phyloP scores from a whole-genome alignment of 2,329 filamentous ascomycete genomes.

The Sporothrix humicola region DNA sequence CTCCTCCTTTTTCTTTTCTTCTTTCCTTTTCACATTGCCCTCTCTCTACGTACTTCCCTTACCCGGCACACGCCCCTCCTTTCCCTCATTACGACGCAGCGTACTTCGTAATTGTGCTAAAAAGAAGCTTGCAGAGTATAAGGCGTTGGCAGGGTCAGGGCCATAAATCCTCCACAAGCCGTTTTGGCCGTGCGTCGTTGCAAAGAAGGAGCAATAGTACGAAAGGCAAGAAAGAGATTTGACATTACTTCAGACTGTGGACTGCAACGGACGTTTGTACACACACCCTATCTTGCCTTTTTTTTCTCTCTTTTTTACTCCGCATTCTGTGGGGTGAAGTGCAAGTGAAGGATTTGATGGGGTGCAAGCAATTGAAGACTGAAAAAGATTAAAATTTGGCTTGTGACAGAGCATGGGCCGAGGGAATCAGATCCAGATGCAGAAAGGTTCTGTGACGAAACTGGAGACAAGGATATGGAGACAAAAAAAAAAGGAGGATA shows the following conservation, averaged over 20 bases:
- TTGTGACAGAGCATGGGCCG: conserved; percentile 27
- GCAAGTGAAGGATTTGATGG: background rate
- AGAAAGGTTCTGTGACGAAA: too few relatives aligned
- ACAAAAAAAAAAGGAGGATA: background rate
- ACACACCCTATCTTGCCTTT: background rate
- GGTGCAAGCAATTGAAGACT: background rate
- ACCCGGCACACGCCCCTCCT: background rate
- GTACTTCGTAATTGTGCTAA: background rate
- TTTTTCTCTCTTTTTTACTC: background rate
- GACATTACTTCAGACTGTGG: too few relatives aligned
- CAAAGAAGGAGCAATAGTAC: too few relatives aligned
- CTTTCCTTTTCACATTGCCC: too few relatives aligned
- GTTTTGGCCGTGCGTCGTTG: too few relatives aligned
- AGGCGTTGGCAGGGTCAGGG: background rate
- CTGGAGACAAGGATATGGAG: background rate
- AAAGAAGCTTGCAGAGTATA: background rate
- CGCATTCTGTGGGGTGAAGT: conserved; percentile 19
- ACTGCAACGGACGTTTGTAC: too few relatives aligned
- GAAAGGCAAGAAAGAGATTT: too few relatives aligned
- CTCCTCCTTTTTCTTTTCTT: background rate
- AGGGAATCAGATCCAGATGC: background rate
- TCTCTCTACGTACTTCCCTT: background rate
- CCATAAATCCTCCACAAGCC: background rate
- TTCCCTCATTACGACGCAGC: background rate
- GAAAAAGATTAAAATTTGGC: background rate